phyloP scores from a whole-genome alignment of 176 grass and related monocot genomes.

The Pontederia paniculata region DNA sequence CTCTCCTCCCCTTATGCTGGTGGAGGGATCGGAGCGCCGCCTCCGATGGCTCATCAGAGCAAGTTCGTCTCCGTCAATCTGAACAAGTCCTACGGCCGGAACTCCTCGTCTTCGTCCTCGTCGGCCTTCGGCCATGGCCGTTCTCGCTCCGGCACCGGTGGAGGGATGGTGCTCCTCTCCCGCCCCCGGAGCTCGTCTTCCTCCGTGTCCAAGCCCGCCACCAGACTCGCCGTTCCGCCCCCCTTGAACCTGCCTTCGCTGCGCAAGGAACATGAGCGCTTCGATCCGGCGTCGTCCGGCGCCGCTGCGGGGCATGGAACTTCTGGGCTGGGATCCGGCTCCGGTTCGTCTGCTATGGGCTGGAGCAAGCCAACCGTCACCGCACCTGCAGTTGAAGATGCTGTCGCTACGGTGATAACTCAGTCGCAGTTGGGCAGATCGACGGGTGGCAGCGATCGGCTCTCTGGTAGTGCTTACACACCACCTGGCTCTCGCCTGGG shows the following conservation, averaged over 20 bases:
- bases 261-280: conserved; percentile 88
- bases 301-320: conserved; percentile 22
- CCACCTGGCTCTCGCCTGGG: conserved; percentile 16
- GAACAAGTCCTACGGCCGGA: conserved; percentile 69
- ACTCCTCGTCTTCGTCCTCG: conserved; percentile 18
- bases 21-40: neutral
- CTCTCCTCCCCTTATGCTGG: neutral
- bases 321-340: conserved; percentile 31
- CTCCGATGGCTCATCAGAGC: conserved; percentile 64
- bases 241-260: conserved; percentile 90
- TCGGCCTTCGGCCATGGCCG: conserved; percentile 26
- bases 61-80: conserved; percentile 84
- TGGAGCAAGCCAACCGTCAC: conserved; percentile 58
- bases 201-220: conserved; percentile 34
- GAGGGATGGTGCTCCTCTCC: conserved; percentile 81
- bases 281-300: conserved; percentile 39
- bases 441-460: neutral
- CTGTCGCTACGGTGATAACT: neutral
- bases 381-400: neutral
- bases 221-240: conserved; percentile 85
- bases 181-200: conserved; percentile 38
- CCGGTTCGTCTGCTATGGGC: conserved; percentile 39
- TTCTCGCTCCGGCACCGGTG: conserved; percentile 36
- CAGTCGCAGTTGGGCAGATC: conserved; percentile 11
- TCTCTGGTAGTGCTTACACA: conserved; percentile 24